A percentile compares a stretch with the other conserved stretches of the same genome.
Evolutionary conservation across 148 eudicot species (phyloP).

Genomic region (Camellia lanceoleosa): DNA sequence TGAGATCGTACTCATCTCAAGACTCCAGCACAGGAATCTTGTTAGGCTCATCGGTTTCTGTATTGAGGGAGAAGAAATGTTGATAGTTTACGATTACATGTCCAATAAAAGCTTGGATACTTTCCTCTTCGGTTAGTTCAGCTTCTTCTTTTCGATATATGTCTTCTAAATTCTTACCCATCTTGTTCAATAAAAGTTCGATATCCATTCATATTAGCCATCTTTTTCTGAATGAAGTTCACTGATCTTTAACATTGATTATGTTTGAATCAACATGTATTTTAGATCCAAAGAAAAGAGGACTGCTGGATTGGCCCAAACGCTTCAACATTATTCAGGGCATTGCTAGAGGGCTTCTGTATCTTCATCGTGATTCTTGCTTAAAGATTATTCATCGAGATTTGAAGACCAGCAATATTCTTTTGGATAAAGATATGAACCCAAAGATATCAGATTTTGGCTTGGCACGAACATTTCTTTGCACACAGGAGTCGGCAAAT

Average conservation of each 20-base stretch:
- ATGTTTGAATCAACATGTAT: background rate
- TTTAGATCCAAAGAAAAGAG: background rate
- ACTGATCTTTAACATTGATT: background rate
- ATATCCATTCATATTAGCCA: too few relatives aligned
- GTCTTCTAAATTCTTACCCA: too few relatives aligned
- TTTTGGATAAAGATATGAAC: constrained; percentile 22
- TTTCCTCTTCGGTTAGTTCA: constrained; percentile 24
- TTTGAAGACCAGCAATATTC: constrained; percentile 23
- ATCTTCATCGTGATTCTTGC: constrained; percentile 10
- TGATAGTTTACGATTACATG: too few relatives aligned
- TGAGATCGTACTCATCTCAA: too few relatives aligned
- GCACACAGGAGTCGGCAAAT: background rate
- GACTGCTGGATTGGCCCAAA: constrained; percentile 1
- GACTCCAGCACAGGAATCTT: too few relatives aligned
- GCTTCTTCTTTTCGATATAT: background rate
- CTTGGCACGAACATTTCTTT: background rate
- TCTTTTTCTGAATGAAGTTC: background rate
- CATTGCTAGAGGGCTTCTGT: constrained; percentile 9
- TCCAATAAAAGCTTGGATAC: too few relatives aligned
- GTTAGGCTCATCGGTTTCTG: too few relatives aligned
- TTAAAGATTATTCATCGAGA: constrained; percentile 22
- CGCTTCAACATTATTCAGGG: constrained; percentile 10
- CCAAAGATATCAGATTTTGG: constrained; percentile 22
- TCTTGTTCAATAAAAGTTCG: too few relatives aligned
- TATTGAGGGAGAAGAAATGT: too few relatives aligned